A percentile compares a stretch with the other conserved stretches of the same genome.
Evolutionary conservation across 306 rosid genomes (phyloP).

Genomic region (Cucumis sativus): DNA sequence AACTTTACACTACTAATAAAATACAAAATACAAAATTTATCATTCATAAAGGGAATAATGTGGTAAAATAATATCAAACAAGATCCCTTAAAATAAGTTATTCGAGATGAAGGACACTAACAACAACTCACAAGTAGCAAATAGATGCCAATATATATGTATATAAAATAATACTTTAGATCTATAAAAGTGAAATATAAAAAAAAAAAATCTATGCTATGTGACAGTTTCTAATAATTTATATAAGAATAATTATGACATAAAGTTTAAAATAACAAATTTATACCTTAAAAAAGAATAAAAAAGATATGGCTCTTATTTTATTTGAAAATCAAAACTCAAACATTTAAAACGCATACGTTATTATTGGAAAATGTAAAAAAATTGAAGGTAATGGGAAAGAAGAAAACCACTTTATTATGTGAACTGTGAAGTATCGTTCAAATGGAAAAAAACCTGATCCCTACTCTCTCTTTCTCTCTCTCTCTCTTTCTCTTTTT

Average conservation of each 20-base stretch:
- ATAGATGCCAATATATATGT: background rate
- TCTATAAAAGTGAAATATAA: no score
- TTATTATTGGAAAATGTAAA: background rate
- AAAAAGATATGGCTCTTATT: background rate
- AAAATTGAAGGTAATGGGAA: background rate
- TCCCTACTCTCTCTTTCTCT: background rate
- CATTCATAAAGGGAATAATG: no score
- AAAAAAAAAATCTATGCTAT: no score
- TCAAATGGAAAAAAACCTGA: background rate
- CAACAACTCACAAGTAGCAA: no score
- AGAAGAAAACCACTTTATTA: background rate
- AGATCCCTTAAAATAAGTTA: no score
- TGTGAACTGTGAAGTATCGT: background rate
- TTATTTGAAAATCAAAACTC: background rate
- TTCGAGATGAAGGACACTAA: no score
- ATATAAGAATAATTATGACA: background rate
- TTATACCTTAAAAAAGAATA: background rate
- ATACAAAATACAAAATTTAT: no score
- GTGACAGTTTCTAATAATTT: no score
- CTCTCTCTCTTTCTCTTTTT: background rate
- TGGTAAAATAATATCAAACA: no score
- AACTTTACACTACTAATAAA: no score
- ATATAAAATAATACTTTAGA: no score
- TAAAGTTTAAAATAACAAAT: background rate
- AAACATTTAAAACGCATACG: background rate